Base-by-base conservation (phyloP, 441 rosid species). In the Croton laevigatus region DNA sequence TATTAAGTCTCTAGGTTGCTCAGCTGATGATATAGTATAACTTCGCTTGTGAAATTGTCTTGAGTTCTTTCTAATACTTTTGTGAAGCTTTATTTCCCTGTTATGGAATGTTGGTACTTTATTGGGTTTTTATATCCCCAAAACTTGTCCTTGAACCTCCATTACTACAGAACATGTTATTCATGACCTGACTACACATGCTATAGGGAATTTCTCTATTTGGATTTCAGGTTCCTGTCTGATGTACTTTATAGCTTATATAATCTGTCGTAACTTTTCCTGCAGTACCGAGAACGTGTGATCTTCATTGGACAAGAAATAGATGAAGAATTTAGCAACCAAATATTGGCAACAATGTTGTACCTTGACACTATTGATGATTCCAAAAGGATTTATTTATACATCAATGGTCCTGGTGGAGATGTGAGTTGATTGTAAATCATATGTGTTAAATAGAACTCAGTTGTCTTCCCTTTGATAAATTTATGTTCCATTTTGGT, bases 201-300 rank as follows among this genome's bases (percentile, higher is more conserved):
- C 42, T 69, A 8, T 44, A 4, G 64, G 32, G 9, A 58, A 59
- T 40, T 44, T 32, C 22, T 67, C 8, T 73, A 10, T 22, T 12
- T 57, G 45, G 66, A 40, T 60, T 49, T 73, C 36, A 32, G 45
- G 11, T 66, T 65, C 51, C 45, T 58, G 57, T 46, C 2, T 32
- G 20, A 36, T 14, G 27, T 38, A 37, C 20, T 58, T 54, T 64
- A 27, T 68, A 20, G 51, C 54, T 53, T 68, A 36, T 52, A 45
- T 13, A 19, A 17, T 45, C 48, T 34, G 2, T 51, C 37, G 54
- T 42, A 17, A 51, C 37, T 61, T 71, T 74, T 69, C 65, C 6
- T 91, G 85, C 89, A 91, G 98, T 93, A 91, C 71, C 88, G 96
- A 75, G 96, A 93, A 79, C 91, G 97, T 1, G 80, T 88, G 49